Evolutionary conservation across 345 rosid genomes (phyloP).

Genomic region (Eucalyptus lansdowneana): DNA sequence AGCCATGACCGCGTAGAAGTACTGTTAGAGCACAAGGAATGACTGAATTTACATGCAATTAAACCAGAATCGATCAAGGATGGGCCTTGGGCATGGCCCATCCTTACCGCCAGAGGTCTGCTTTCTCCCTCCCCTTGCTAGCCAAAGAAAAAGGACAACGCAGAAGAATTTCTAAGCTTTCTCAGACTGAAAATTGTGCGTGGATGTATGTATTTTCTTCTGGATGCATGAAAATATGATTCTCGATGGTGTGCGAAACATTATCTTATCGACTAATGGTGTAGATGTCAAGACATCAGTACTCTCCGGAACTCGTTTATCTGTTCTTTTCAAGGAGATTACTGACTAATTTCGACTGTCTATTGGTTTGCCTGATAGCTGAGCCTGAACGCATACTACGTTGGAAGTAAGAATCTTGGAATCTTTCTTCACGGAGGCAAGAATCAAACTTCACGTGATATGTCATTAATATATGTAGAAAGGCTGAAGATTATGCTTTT

Average conservation of each 20-base stretch:
- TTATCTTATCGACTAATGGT: background rate
- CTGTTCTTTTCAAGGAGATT: background rate
- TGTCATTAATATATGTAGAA: background rate
- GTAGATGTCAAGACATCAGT: background rate
- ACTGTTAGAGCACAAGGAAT: too few species aligned
- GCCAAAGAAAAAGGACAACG: background rate
- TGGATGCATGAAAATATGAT: background rate
- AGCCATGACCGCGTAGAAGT: too few species aligned
- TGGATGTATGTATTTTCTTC: background rate
- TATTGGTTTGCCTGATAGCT: background rate
- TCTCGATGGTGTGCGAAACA: background rate
- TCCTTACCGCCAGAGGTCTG: background rate
- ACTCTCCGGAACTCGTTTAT: fast-evolving
- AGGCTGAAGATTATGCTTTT: background rate
- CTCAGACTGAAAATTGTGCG: background rate
- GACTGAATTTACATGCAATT: too few species aligned
- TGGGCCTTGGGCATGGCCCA: background rate
- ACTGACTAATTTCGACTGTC: background rate
- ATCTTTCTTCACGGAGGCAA: background rate
- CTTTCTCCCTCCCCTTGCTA: background rate
- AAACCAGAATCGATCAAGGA: too few species aligned
- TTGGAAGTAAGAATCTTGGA: background rate
- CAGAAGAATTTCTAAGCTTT: background rate
- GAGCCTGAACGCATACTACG: background rate
- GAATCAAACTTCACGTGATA: background rate